phyloP scores from a whole-genome alignment of 106 monocot species.

The Vanilla planifolia region DNA sequence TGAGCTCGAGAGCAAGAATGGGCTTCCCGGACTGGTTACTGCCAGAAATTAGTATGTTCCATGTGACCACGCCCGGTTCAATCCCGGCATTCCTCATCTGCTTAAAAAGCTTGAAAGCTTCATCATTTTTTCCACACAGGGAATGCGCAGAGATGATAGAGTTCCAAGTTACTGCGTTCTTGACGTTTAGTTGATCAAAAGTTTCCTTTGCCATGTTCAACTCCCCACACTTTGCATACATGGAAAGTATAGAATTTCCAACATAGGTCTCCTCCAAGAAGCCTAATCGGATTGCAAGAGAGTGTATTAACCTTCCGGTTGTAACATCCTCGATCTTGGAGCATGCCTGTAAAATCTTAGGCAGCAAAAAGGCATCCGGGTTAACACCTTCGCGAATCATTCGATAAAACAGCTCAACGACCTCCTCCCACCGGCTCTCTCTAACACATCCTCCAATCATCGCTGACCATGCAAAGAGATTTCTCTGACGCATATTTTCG shows the following conservation, averaged over 20 bases:
- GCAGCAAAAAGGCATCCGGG: conserved; percentile 72
- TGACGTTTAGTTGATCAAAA: conserved; percentile 39
- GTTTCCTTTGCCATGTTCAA: conserved; percentile 32
- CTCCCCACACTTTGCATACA: conserved; percentile 84
- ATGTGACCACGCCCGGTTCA: conserved; percentile 62
- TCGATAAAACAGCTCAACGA: conserved; percentile 38
- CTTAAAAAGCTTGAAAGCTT: conserved; percentile 45
- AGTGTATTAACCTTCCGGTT: conserved; percentile 58
- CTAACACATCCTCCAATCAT: conserved; percentile 63
- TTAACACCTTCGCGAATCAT: conserved; percentile 53
- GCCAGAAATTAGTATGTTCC: conserved; percentile 78
- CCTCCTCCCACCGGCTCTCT: conserved; percentile 57
- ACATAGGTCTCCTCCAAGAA: conserved; percentile 38
- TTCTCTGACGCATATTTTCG: conserved; percentile 53
- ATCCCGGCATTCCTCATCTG: conserved; percentile 57
- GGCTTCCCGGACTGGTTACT: conserved; percentile 40
- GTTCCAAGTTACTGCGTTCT: conserved; percentile 80
- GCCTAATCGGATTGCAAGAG: conserved; percentile 46
- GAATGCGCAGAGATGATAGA: conserved; percentile 77
- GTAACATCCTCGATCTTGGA: conserved; percentile 36
- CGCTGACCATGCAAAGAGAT: conserved; percentile 69
- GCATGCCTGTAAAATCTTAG: conserved; percentile 75
- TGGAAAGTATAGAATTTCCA: conserved; percentile 58
- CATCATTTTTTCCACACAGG: conserved; percentile 40
- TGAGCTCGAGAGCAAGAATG: conserved; percentile 46